These are phyloP conservation scores for Mycena kentingensis DNA, from an alignment of 768 basidiomycete species.

Conservation along the genomic window DNA sequence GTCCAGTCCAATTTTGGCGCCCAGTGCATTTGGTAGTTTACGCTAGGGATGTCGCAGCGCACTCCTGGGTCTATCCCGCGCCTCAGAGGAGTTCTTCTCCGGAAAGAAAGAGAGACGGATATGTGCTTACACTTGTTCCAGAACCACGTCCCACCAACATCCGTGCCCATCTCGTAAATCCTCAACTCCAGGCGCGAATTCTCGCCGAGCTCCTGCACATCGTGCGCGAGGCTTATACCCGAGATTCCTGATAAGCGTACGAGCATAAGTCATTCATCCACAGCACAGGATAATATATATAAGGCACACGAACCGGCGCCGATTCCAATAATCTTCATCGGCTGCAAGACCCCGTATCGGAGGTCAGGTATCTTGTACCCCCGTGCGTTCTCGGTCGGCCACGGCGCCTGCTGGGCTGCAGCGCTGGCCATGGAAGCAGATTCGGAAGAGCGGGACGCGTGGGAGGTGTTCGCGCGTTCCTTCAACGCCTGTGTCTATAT, in stretches of 20 bases:
- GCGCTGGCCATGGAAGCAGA: neutral
- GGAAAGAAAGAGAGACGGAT: slow-evolving; percentile 20
- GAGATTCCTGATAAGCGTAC: slow-evolving; percentile 32
- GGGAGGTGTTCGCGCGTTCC: too few relatives aligned
- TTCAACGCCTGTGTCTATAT: too few relatives aligned
- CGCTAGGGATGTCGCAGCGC: slow-evolving; percentile 49
- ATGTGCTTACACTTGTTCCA: slow-evolving; percentile 33
- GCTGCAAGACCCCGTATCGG: slow-evolving; percentile 27
- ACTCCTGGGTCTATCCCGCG: slow-evolving; percentile 33
- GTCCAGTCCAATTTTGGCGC: slow-evolving; percentile 45
- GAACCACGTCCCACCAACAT: slow-evolving; percentile 53
- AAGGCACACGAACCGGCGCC: slow-evolving; percentile 37
- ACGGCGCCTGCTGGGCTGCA: neutral
- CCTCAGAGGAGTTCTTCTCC: neutral
- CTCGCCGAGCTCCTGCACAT: slow-evolving; percentile 30
- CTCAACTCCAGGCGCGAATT: slow-evolving; percentile 45
- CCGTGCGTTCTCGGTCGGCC: slow-evolving; percentile 25
- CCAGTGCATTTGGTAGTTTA: slow-evolving; percentile 30
- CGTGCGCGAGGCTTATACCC: slow-evolving; percentile 37
- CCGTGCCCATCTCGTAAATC: slow-evolving; percentile 49
- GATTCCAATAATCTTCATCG: slow-evolving; percentile 44
- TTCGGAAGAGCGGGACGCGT: neutral
- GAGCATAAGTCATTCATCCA: neutral
- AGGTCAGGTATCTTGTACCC: slow-evolving; percentile 25
- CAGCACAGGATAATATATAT: neutral